These are phyloP conservation scores for Beauveria sp. DNA, from an alignment of 2,329 filamentous ascomycete genomes.

Conservation along the genomic window DNA sequence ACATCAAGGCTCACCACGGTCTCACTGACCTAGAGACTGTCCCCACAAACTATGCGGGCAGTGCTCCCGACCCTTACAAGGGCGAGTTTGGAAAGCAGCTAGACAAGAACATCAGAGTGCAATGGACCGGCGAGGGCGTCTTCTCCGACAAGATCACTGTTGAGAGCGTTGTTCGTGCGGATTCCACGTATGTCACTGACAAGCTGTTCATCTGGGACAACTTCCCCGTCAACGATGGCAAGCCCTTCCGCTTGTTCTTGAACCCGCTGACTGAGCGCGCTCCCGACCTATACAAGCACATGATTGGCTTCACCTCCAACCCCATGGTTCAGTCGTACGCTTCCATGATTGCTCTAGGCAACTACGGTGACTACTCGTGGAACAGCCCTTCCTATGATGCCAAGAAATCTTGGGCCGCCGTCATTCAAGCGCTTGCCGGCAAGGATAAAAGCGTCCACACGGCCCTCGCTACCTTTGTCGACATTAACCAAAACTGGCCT, in stretches of 20 bases:
- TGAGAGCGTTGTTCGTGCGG: slow-evolving; percentile 11
- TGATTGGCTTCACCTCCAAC: slow-evolving; percentile 14
- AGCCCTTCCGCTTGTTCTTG: slow-evolving; percentile 12
- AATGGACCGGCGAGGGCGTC: slow-evolving; percentile 14
- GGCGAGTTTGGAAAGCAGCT: slow-evolving; percentile 11
- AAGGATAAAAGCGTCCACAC: not conserved
- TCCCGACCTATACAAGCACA: slow-evolving; percentile 11
- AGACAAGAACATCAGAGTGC: slow-evolving; percentile 11
- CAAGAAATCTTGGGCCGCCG: slow-evolving; percentile 2
- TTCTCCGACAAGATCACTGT: slow-evolving; percentile 13
- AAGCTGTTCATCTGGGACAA: slow-evolving; percentile 16
- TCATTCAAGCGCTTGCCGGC: slow-evolving; percentile 12
- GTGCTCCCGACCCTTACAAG: slow-evolving; percentile 12
- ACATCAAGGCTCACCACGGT: slow-evolving; percentile 10
- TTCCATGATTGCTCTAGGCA: slow-evolving; percentile 13
- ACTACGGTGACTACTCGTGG: slow-evolving; percentile 14
- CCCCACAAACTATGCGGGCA: slow-evolving; percentile 13
- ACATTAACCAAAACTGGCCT: slow-evolving; percentile 14
- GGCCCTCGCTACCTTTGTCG: slow-evolving; percentile 10
- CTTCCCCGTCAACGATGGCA: slow-evolving; percentile 14
- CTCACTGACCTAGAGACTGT: slow-evolving; percentile 13
- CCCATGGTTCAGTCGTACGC: slow-evolving; percentile 15
- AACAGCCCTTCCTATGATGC: slow-evolving; percentile 10
- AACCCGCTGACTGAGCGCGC: slow-evolving; percentile 12
- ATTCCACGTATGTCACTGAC: slow-evolving; percentile 12